Conservation (phyloP, 176 grass and related monocot species). For the Musa itinerans region DNA sequence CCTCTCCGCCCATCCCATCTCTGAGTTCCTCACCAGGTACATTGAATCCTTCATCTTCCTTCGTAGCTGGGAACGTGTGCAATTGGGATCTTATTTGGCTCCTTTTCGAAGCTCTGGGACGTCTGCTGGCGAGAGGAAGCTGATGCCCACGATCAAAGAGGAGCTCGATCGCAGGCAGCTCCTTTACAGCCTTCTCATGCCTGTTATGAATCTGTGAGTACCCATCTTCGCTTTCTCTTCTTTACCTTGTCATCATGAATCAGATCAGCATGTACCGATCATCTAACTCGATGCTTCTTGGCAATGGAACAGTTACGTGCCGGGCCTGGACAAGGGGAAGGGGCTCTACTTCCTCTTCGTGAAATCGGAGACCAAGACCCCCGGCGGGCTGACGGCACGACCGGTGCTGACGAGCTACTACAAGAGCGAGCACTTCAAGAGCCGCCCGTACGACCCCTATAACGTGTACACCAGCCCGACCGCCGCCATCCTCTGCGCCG, state of each 20-base stretch:
- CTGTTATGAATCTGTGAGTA: constrained; percentile 56
- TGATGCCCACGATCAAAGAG: constrained; percentile 55
- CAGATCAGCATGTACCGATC: too few relatives aligned
- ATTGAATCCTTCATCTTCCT: neutral
- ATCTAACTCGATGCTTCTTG: neutral
- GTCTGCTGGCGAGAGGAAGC: constrained; percentile 54
- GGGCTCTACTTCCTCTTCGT: constrained; percentile 20
- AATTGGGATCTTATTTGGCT: neutral
- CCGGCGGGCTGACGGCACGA: constrained; percentile 15
- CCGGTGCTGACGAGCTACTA: constrained; percentile 23
- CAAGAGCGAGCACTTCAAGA: constrained; percentile 24
- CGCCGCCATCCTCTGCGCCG: constrained; percentile 19
- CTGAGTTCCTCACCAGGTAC: constrained; percentile 66
- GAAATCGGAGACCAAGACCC: constrained; percentile 19
- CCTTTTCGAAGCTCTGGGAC: constrained; percentile 37
- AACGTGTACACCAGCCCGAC: constrained; percentile 22
- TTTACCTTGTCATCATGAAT: neutral
- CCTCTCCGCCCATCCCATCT: constrained; percentile 53
- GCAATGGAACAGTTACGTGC: constrained; percentile 20
- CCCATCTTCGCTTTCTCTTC: neutral
- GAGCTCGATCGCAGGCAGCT: constrained; percentile 50
- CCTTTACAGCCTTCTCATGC: constrained; percentile 53
- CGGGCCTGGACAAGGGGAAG: constrained; percentile 22
- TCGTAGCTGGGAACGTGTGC: neutral
- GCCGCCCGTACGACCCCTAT: constrained; percentile 18